phyloP scores from a whole-genome alignment of 768 basidiomycete genomes.

The Pisolithus albus region DNA sequence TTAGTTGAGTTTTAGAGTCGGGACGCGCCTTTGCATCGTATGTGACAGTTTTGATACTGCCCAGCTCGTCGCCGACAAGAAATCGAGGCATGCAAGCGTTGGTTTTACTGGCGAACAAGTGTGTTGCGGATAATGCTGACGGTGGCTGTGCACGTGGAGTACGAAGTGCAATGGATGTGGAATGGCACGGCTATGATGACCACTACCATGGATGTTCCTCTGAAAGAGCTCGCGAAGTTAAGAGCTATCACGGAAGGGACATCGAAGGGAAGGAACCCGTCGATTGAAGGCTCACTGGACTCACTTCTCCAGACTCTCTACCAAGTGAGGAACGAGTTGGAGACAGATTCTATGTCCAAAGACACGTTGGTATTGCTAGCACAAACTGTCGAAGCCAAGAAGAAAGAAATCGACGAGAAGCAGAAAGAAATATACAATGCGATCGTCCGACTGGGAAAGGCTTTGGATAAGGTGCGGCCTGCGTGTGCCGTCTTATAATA shows the following conservation, averaged over 20 bases:
- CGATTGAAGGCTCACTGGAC: slow-evolving; percentile 56
- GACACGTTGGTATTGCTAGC: slow-evolving; percentile 45
- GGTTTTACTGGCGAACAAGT: not conserved
- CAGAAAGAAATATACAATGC: slow-evolving; percentile 85
- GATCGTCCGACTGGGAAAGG: slow-evolving; percentile 73
- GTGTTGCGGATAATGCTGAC: not conserved
- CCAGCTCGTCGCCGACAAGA: slow-evolving; percentile 72
- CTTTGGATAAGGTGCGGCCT: slow-evolving; percentile 75
- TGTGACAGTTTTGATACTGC: slow-evolving; percentile 58
- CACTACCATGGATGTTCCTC: slow-evolving; percentile 55
- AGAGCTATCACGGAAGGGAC: slow-evolving; percentile 50
- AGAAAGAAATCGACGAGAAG: slow-evolving; percentile 81
- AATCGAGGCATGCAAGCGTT: slow-evolving; percentile 55
- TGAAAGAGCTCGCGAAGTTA: slow-evolving; percentile 76
- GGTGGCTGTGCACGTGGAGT: not conserved
- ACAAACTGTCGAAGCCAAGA: slow-evolving; percentile 57
- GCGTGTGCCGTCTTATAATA: not conserved
- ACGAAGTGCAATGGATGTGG: not conserved
- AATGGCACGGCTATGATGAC: not conserved
- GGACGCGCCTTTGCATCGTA: slow-evolving; percentile 31
- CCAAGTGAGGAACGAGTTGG: slow-evolving; percentile 47
- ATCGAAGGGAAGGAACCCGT: slow-evolving; percentile 46
- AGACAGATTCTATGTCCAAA: slow-evolving; percentile 41
- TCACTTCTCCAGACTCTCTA: slow-evolving; percentile 53
- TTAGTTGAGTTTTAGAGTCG: slow-evolving; percentile 29